These are phyloP conservation scores for Gossypium rotundifolium DNA, from an alignment of 345 rosid species.

Conservation along the genomic window DNA sequence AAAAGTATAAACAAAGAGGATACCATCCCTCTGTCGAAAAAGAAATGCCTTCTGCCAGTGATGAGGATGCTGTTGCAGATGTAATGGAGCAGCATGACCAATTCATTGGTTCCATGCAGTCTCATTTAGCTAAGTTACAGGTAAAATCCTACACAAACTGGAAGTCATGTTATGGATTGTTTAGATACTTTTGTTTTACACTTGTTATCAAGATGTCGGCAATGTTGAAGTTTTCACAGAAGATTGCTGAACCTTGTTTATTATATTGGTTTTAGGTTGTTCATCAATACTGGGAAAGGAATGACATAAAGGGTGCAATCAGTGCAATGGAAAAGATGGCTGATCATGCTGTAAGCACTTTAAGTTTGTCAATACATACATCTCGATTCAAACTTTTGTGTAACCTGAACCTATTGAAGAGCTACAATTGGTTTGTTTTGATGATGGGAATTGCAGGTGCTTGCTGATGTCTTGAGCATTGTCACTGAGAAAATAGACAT, in stretches of 20 bases:
- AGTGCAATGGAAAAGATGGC: slow-evolving; percentile 90
- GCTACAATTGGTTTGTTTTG: neutral
- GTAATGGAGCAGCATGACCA: slow-evolving; percentile 78
- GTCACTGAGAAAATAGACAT: slow-evolving; percentile 62
- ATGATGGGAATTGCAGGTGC: slow-evolving; percentile 50
- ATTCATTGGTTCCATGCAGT: slow-evolving; percentile 81
- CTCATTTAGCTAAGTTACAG: slow-evolving; percentile 92
- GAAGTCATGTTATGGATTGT: slow-evolving; percentile 12
- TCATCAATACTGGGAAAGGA: slow-evolving; percentile 83
- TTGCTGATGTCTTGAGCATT: slow-evolving; percentile 67
- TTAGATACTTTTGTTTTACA: neutral
- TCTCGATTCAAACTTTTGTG: neutral
- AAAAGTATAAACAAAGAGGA: slow-evolving; percentile 58
- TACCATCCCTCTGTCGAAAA: slow-evolving; percentile 42
- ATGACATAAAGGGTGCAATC: slow-evolving; percentile 71
- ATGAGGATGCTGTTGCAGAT: slow-evolving; percentile 68
- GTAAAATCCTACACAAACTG: slow-evolving; percentile 32
- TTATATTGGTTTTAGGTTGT: slow-evolving; percentile 50
- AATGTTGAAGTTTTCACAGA: neutral
- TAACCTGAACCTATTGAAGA: neutral
- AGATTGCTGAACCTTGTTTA: slow-evolving; percentile 24
- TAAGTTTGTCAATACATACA: neutral
- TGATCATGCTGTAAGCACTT: slow-evolving; percentile 65
- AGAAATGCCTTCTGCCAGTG: slow-evolving; percentile 47
- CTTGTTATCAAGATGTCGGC: neutral